phyloP scores from a whole-genome alignment of 192 early-diverging fungal genomes.

The Oehlia diaphana region DNA sequence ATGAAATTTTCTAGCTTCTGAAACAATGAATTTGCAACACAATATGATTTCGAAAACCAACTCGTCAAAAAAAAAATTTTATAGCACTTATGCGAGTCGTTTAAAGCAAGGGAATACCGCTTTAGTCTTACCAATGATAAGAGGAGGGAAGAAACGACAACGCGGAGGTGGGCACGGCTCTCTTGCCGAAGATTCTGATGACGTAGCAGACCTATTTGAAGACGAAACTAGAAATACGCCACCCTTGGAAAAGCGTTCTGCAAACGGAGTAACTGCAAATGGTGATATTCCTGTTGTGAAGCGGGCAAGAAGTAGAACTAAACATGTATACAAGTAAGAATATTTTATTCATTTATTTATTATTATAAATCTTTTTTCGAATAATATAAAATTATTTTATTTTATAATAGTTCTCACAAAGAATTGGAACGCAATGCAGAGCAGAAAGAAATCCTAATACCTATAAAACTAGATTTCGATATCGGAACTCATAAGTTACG shows the following conservation, averaged over 20 bases:
- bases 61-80: neutral
- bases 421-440: slow-evolving; percentile 58
- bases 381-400: neutral
- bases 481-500: slow-evolving; percentile 80
- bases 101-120: slow-evolving; percentile 54
- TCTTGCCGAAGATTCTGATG: slow-evolving; percentile 44
- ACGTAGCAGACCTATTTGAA: slow-evolving; percentile 47
- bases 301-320: slow-evolving; percentile 35
- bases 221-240: slow-evolving; percentile 43
- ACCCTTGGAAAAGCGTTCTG: slow-evolving; percentile 23
- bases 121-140: slow-evolving; percentile 46
- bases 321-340: slow-evolving; percentile 41
- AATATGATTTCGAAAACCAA: too few relatives aligned
- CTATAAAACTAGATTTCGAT: slow-evolving; percentile 91
- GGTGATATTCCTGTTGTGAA: slow-evolving; percentile 36
- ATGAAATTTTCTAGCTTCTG: neutral
- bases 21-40: too few relatives aligned
- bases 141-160: slow-evolving; percentile 38
- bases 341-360: neutral
- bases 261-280: slow-evolving; percentile 36
- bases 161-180: slow-evolving; percentile 38
- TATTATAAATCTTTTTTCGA: neutral
- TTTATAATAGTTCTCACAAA: slow-evolving; percentile 34
- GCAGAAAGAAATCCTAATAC: slow-evolving; percentile 76
- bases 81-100: slow-evolving; percentile 51